Percentiles rank a stretch among this genome's conserved stretches.
Conservation (phyloP, 345 rosid species). For the Moricandia moricandioides region DNA sequence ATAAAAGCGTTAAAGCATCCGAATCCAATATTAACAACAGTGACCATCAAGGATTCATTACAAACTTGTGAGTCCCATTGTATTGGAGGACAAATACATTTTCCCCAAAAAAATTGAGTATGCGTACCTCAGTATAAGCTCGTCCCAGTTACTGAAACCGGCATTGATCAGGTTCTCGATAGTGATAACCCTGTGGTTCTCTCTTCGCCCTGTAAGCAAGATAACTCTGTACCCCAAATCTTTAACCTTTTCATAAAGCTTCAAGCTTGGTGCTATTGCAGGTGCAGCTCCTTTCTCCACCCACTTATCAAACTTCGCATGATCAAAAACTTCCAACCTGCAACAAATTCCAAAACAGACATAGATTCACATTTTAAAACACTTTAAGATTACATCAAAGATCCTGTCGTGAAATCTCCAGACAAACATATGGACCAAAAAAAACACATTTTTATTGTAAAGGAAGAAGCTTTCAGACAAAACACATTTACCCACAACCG, state of each 20-base stretch:
- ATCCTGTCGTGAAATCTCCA: background rate
- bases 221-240: slow-evolving; percentile 68
- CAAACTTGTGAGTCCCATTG: background rate
- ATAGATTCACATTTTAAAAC: background rate
- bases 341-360: slow-evolving; percentile 31
- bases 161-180: slow-evolving; percentile 59
- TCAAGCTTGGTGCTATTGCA: slow-evolving; percentile 67
- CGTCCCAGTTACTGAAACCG: slow-evolving; percentile 75
- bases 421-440: slow-evolving; percentile 1
- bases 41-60: background rate
- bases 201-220: slow-evolving; percentile 77
- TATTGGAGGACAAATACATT: background rate
- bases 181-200: slow-evolving; percentile 54
- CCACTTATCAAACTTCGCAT: slow-evolving; percentile 67
- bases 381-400: background rate
- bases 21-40: background rate
- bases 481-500: slow-evolving; percentile 60
- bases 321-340: slow-evolving; percentile 71
- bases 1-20: background rate
- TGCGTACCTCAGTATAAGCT: slow-evolving; percentile 72
- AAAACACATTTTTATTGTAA: background rate
- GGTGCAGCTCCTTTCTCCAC: slow-evolving; percentile 72
- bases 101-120: background rate
- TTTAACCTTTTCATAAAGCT: slow-evolving; percentile 57
- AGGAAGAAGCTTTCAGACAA: background rate